phyloP scores from a whole-genome alignment of 805 yeast genomes.

The Candida saitoana region DNA sequence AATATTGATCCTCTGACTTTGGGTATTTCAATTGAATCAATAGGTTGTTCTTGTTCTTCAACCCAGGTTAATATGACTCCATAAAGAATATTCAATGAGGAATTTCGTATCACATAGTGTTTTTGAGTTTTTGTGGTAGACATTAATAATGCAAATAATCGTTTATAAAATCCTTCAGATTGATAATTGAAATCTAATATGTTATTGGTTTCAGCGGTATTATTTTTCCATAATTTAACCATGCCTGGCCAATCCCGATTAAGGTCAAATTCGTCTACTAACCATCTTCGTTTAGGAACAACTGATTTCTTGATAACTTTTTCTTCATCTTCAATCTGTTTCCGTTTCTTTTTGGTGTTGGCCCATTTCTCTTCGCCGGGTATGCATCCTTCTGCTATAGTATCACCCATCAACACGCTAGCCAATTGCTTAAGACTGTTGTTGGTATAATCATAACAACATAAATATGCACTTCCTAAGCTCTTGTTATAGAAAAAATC shows the following conservation, averaged over 20 bases:
- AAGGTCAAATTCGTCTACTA: constrained; percentile 52
- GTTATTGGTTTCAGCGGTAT: constrained; percentile 18
- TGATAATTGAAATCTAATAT: constrained; percentile 17
- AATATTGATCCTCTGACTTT: constrained; percentile 39
- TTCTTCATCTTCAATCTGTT: constrained; percentile 12
- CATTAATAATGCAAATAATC: constrained; percentile 28
- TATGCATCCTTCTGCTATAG: constrained; percentile 48
- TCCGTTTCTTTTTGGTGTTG: constrained; percentile 20
- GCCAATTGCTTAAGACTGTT: constrained; percentile 48
- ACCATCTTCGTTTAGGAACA: constrained; percentile 44
- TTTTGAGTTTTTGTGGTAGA: constrained; percentile 29
- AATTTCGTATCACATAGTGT: constrained; percentile 55
- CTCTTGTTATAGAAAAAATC: constrained; percentile 54
- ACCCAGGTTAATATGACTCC: constrained; percentile 57
- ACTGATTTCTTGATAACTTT: constrained; percentile 10
- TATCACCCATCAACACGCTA: constrained; percentile 51
- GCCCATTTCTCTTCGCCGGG: constrained; percentile 49
- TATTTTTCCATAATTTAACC: constrained; percentile 40
- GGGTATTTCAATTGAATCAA: not conserved
- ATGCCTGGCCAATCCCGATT: constrained; percentile 50
- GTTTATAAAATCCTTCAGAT: constrained; percentile 24
- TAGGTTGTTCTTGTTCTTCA: constrained; percentile 14
- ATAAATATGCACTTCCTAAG: constrained; percentile 53
- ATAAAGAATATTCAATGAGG: constrained; percentile 49
- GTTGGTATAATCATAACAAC: constrained; percentile 58